phyloP scores from a whole-genome alignment of 257 asterid genomes.

The Solanum medicagineum region DNA sequence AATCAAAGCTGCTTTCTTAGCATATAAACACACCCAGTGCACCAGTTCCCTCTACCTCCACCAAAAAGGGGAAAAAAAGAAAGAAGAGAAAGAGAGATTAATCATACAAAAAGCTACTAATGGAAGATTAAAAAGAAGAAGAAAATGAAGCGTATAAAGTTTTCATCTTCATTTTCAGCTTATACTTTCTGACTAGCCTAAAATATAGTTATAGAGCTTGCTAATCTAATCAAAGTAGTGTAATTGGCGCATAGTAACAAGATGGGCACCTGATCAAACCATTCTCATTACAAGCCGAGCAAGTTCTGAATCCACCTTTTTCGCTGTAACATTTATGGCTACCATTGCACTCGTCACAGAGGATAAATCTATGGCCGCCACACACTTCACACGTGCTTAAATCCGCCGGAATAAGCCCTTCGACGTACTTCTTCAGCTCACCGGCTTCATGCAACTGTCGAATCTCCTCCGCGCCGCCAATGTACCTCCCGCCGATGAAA shows the following conservation, averaged over 20 bases:
- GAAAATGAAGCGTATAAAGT: background rate
- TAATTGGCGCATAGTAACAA: constrained; percentile 49
- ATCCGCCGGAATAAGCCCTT: constrained; percentile 45
- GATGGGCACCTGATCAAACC: constrained; percentile 96
- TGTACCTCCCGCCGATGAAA: constrained; percentile 81
- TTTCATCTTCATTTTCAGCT: background rate
- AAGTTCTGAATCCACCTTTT: constrained; percentile 67
- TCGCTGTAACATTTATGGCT: constrained; percentile 73
- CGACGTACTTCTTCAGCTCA: constrained; percentile 59
- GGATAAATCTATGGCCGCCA: constrained; percentile 62
- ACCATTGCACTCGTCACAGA: constrained; percentile 70
- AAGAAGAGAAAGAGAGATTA: background rate
- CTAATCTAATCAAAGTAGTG: constrained; percentile 8
- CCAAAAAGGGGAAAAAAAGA: background rate
- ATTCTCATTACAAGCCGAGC: constrained; percentile 77
- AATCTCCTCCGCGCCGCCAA: constrained; percentile 89
- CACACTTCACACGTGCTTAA: constrained; percentile 60
- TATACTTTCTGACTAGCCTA: background rate
- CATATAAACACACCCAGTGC: background rate
- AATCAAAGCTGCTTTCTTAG: background rate
- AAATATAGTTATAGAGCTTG: background rate
- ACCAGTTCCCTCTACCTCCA: background rate
- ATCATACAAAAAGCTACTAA: background rate
- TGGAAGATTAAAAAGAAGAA: background rate
- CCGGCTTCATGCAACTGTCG: constrained; percentile 75